A percentile compares a stretch with the other conserved stretches of the same genome.
phyloP scores from a whole-genome alignment of 148 eudicot genomes.

The Diospyros kaki region DNA sequence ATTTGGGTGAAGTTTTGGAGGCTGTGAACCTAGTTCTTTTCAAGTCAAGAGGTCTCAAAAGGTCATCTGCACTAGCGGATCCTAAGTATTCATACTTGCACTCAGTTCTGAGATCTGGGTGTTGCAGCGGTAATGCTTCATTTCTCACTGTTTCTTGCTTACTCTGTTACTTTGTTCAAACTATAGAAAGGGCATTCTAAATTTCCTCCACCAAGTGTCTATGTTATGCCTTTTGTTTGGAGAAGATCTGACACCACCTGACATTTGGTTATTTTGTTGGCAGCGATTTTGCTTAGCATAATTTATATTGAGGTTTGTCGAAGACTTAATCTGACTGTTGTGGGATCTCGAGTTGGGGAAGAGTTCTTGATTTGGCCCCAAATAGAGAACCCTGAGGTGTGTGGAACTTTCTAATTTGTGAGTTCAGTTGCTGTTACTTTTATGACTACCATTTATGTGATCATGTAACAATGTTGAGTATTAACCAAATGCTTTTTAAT shows the following conservation, averaged over 20 bases:
- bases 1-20: constrained; percentile 78
- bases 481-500: background rate
- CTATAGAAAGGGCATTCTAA: background rate
- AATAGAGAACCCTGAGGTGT: constrained; percentile 76
- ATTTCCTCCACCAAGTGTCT: background rate
- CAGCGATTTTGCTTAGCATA: constrained; percentile 86
- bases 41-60: constrained; percentile 63
- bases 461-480: background rate
- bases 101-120: constrained; percentile 62
- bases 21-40: constrained; percentile 88
- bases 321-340: constrained; percentile 81
- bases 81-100: constrained; percentile 78
- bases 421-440: background rate
- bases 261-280: constrained; percentile 22
- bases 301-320: constrained; percentile 88
- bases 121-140: constrained; percentile 61
- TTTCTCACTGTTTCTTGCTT: constrained; percentile 10
- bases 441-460: too few relatives aligned
- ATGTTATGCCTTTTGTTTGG: background rate
- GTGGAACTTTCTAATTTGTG: constrained; percentile 13
- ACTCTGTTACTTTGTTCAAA: background rate
- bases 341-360: constrained; percentile 94
- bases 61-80: constrained; percentile 65
- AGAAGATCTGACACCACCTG: constrained; percentile 14
- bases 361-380: constrained; percentile 95